Conservation (phyloP, 2,329 filamentous ascomycete genomes). For the Bimuria novae-zelandiae region DNA sequence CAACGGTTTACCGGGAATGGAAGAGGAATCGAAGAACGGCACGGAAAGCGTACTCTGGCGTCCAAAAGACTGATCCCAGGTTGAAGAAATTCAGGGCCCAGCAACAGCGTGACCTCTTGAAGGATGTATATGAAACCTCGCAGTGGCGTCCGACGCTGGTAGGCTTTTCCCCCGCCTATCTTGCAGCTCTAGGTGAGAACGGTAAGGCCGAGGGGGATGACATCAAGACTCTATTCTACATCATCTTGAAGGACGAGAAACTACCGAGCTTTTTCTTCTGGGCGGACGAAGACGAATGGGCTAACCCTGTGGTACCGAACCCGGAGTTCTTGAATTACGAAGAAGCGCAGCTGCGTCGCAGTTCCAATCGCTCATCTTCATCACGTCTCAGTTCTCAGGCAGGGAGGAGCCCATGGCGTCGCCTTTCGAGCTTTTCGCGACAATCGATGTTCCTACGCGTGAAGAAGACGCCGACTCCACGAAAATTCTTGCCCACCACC, state of each 20-base stretch:
- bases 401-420: background rate
- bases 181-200: conserved; percentile 20
- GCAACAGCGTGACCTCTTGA: conserved; percentile 17
- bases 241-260: conserved; percentile 32
- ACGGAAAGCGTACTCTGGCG: background rate
- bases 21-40: conserved; percentile 9
- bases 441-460: background rate
- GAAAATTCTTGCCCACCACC: conserved; percentile 7
- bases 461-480: conserved; percentile 11
- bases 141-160: conserved; percentile 29
- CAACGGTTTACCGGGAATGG: conserved; percentile 26
- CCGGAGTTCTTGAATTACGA: conserved; percentile 14
- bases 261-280: conserved; percentile 44
- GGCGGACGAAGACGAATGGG: conserved; percentile 25
- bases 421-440: background rate
- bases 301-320: conserved; percentile 27
- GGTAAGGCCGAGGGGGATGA: background rate
- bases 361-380: background rate
- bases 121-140: conserved; percentile 26
- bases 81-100: background rate
- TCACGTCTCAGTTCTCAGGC: background rate
- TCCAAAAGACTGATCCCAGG: conserved; percentile 7
- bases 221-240: conserved; percentile 32
- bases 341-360: background rate
- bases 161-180: conserved; percentile 29